phyloP scores from a whole-genome alignment of 148 eudicot genomes.

The Arbutus unedo region DNA sequence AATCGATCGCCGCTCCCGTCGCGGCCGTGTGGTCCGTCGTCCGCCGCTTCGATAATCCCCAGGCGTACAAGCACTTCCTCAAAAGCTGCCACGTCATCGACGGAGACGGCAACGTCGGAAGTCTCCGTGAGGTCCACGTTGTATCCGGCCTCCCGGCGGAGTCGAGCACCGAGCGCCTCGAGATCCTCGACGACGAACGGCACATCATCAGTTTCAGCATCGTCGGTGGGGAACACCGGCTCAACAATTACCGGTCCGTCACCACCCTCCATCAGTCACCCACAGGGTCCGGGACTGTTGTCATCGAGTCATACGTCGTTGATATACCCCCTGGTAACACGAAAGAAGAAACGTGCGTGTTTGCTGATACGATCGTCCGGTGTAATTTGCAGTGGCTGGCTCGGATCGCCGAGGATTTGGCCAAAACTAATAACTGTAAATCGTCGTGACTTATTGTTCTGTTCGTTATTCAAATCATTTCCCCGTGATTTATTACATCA shows the following conservation, averaged over 20 bases:
- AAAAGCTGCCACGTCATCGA: conserved; percentile 56
- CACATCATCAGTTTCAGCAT: conserved; percentile 67
- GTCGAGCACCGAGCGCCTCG: conserved; percentile 73
- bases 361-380: conserved; percentile 67
- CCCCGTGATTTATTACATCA: not conserved
- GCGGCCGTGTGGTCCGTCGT: conserved; percentile 59
- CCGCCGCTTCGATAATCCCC: conserved; percentile 74
- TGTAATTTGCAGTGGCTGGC: conserved; percentile 70
- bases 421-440: conserved; percentile 17
- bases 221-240: conserved; percentile 77
- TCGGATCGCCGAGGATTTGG: conserved; percentile 48
- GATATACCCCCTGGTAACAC: conserved; percentile 81
- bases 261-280: conserved; percentile 57
- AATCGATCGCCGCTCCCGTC: conserved; percentile 49
- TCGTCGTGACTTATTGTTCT: not conserved
- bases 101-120: conserved; percentile 65
- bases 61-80: conserved; percentile 71
- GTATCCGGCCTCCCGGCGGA: conserved; percentile 83
- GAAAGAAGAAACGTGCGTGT: conserved; percentile 67
- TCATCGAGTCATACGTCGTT: conserved; percentile 79
- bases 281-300: conserved; percentile 47
- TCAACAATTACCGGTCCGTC: conserved; percentile 68
- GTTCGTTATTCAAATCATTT: not conserved
- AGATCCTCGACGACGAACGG: conserved; percentile 66
- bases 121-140: conserved; percentile 64